Base-by-base conservation (phyloP, 768 basidiomycete genomes). In the Phylloporus arenicola region DNA sequence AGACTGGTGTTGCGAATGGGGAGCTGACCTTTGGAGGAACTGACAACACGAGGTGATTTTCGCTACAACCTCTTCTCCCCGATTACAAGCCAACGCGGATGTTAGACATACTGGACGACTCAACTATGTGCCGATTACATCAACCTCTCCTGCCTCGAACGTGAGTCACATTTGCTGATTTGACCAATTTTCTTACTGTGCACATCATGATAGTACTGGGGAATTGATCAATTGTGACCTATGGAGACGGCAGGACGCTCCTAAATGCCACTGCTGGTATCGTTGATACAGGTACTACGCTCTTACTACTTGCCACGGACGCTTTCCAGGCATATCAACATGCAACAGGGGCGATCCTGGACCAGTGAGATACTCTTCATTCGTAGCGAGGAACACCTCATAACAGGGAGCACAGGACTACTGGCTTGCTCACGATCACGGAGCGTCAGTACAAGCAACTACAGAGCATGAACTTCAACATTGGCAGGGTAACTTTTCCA, bases 1-100 rank as follows among this genome's bases (percentile, higher is more conserved):
- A 58, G 7, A 40, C 56, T 3, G 51, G 57, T 10, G 61, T 64
- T 12, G 56, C 68, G 27, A 81, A 83, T 55, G 81, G 81, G 40
- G 79, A 82, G 58, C 68, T 84, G n/a, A 74, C 70, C 8, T 81
- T 82, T 52, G 82, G 82, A 43, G 72, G 73, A 8, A 65, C 71
- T 17, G 81, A 82, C 55, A 55, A 54, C 6, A 57, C 65, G 44
- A 80, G 75, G 75, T 77, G 51, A 60, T 42, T 17, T 10, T 0
- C 31, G 25, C 37, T 31, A 38, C 13, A 1, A 1, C 22, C 35
- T 38, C 17, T 47, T 17, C 25, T 27, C 25, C 25, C 6, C 27
- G 13, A 17, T 27, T 29, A 12, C 27, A 30, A 20, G 20, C 35
- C 11, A 34, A 42, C 29, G 22, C 34, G 20, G 29, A 51, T 19